phyloP scores from a whole-genome alignment of 331 rosid species.

The Rosa hybrid region DNA sequence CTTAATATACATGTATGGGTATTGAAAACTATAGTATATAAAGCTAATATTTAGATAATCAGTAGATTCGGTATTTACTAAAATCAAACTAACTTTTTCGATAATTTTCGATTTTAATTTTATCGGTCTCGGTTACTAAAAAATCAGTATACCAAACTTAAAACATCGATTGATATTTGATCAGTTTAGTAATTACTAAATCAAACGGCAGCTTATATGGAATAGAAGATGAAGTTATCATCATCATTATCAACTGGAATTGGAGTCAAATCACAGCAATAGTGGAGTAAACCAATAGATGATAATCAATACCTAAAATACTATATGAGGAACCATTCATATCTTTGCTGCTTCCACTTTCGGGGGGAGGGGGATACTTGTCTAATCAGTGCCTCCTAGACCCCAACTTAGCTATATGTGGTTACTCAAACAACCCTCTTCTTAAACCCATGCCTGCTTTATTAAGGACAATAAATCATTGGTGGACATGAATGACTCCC shows the following conservation, averaged over 20 bases:
- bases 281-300: not conserved
- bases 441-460: conserved; percentile 12
- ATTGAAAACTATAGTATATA: too few species aligned
- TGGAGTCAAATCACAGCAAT: not conserved
- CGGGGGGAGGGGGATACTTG: not conserved
- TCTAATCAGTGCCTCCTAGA: conserved; percentile 18
- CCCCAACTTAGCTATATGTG: not conserved
- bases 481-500: conserved; percentile 23
- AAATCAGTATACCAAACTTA: too few species aligned
- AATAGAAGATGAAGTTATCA: not conserved
- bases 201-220: not conserved
- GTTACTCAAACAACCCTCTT: not conserved
- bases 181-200: too few species aligned
- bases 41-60: too few species aligned
- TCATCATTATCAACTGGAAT: not conserved
- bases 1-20: too few species aligned
- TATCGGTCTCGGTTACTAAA: too few species aligned
- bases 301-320: not conserved
- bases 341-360: not conserved
- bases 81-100: too few species aligned
- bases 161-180: too few species aligned
- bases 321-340: conserved; percentile 26
- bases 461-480: conserved; percentile 10
- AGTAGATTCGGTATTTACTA: too few species aligned
- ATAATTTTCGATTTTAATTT: too few species aligned